A percentile compares a stretch with the other conserved stretches of the same genome.
Conservation (phyloP, 106 monocot genomes). For the Allium fistulosum region DNA sequence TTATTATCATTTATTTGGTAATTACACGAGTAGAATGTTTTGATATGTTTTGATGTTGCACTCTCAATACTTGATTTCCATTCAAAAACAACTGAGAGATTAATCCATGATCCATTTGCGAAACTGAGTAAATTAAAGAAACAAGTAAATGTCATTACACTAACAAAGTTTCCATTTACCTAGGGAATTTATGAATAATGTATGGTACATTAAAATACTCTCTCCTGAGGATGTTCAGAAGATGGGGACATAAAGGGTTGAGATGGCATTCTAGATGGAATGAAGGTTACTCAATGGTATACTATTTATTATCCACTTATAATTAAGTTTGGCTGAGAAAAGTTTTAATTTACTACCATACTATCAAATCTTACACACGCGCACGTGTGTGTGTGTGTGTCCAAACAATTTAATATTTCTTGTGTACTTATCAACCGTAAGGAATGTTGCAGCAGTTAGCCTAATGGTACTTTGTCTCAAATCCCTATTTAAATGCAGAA, state of each 20-base stretch:
- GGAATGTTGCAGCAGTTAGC: no score
- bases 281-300: conserved; percentile 3
- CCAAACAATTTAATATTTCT: no score
- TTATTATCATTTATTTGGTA: not conserved
- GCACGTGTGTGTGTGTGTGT: no score
- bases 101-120: not conserved
- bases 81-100: not conserved
- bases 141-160: not conserved
- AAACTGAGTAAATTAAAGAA: not conserved
- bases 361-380: no score
- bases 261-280: not conserved
- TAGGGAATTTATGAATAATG: conserved; percentile 70
- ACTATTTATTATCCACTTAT: not conserved
- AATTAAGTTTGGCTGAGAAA: not conserved
- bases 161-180: conserved; percentile 6
- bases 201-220: conserved; percentile 82
- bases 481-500: no score
- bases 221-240: conserved; percentile 67
- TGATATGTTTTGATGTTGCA: not conserved
- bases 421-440: no score
- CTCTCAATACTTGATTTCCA: not conserved
- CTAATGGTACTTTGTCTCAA: no score
- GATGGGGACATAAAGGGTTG: conserved; percentile 25
- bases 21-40: not conserved
- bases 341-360: no score